Percentiles rank a stretch among this genome's conserved stretches.
Evolutionary conservation across 2,329 filamentous ascomycete species (phyloP).

Genomic region (Alternaria viburni): DNA sequence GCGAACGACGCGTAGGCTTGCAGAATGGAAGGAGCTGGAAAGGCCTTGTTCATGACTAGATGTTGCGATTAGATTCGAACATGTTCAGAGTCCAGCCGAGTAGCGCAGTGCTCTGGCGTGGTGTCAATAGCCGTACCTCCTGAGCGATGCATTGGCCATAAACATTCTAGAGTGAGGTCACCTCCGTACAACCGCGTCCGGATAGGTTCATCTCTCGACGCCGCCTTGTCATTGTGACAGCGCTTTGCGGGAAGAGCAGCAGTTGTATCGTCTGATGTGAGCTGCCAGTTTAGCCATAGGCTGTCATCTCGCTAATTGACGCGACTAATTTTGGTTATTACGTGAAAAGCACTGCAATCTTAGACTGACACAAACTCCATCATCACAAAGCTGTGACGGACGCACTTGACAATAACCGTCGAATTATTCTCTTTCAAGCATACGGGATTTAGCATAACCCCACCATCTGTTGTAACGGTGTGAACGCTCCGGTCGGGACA

Average conservation of each 20-base stretch:
- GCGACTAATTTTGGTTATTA: constrained; percentile 16
- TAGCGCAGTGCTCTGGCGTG: constrained; percentile 2
- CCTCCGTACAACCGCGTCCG: constrained; percentile 18
- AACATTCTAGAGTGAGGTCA: constrained; percentile 14
- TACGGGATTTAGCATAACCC: neutral
- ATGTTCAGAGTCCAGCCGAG: neutral
- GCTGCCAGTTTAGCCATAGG: constrained; percentile 11
- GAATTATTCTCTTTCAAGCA: neutral
- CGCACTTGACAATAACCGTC: neutral
- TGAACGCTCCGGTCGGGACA: neutral
- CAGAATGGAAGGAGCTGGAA: constrained; percentile 14
- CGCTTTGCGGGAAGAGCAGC: constrained; percentile 2
- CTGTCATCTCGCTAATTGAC: constrained; percentile 19
- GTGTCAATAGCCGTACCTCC: constrained; percentile 12
- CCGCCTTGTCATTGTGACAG: constrained; percentile 16
- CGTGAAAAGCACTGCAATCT: constrained; percentile 5
- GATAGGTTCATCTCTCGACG: constrained; percentile 13
- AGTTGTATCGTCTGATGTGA: constrained; percentile 11
- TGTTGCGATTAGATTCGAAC: constrained; percentile 12
- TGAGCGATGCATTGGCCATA: constrained; percentile 23
- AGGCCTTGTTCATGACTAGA: constrained; percentile 12
- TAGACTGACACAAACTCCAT: constrained; percentile 3
- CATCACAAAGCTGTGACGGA: neutral
- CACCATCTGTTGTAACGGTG: neutral
- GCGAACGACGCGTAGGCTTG: constrained; percentile 31